Evolutionary conservation across 768 basidiomycete genomes (phyloP).

Genomic region (Leccinum ochraceum): DNA sequence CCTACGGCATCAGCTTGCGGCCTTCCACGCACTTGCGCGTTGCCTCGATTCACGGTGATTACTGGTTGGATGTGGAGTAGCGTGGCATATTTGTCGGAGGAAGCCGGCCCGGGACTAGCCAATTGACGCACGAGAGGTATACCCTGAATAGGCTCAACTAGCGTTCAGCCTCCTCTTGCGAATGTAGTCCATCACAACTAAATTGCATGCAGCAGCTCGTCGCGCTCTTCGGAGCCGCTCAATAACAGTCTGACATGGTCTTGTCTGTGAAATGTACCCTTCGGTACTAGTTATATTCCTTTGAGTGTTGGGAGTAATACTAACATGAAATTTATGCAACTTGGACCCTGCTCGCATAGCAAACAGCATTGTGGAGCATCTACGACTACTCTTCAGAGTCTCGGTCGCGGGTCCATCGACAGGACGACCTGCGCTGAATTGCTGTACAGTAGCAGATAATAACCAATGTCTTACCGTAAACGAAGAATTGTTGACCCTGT

Average conservation of each 20-base stretch:
- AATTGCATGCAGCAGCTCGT: neutral
- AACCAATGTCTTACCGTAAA: neutral
- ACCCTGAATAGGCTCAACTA: too few species aligned
- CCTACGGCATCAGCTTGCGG: neutral
- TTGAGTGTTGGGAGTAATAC: too few species aligned
- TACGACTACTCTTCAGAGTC: neutral
- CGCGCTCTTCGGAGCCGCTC: neutral
- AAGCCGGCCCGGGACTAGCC: neutral
- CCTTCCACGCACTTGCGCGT: neutral
- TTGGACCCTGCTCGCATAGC: neutral
- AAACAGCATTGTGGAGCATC: neutral
- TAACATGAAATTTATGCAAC: neutral
- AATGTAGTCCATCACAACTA: neutral
- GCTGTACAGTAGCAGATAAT: neutral
- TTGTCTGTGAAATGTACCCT: neutral
- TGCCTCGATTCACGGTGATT: slow-evolving; percentile 17
- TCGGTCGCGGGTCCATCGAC: neutral
- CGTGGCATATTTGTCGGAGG: neutral
- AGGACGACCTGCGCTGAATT: neutral
- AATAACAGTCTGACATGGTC: neutral
- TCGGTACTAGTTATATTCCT: too few species aligned
- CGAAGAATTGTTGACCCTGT: neutral
- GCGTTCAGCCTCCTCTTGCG: too few species aligned
- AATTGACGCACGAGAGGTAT: neutral
- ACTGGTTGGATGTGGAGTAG: slow-evolving; percentile 5